A percentile compares a stretch with the other conserved stretches of the same genome.
These are phyloP conservation scores for Blastocrithidia nonstop DNA, from an alignment of 208 protist species.

Conservation along the genomic window DNA sequence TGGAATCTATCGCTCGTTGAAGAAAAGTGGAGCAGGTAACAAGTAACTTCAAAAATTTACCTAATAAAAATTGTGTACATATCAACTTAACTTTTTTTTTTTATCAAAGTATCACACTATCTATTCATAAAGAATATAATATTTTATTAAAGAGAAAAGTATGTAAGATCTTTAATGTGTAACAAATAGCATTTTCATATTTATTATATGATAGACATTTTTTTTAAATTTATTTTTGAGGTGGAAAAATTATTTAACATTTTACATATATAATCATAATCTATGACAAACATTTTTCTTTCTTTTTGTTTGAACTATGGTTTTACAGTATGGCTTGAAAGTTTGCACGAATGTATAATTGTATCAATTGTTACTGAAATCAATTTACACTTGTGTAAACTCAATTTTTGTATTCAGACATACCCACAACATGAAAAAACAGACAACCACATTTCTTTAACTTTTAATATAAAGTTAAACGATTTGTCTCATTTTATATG, in stretches of 20 bases:
- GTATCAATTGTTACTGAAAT: too few species aligned
- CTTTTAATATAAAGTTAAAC: too few species aligned
- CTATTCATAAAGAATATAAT: not conserved
- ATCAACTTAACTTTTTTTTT: too few species aligned
- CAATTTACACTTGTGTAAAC: too few species aligned
- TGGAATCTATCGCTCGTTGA: slow-evolving; percentile 78
- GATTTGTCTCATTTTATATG: too few species aligned
- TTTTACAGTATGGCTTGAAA: not conserved
- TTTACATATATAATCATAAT: not conserved
- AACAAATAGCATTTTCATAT: not conserved
- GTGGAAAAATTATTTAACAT: not conserved
- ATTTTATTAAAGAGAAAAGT: not conserved
- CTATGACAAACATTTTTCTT: slow-evolving; percentile 1
- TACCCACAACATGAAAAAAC: too few species aligned
- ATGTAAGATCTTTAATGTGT: not conserved
- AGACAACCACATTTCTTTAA: too few species aligned
- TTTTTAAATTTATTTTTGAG: not conserved
- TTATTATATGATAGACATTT: slow-evolving; percentile 2
- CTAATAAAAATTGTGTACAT: too few species aligned
- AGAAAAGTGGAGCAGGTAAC: slow-evolving; percentile 43
- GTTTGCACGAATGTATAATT: not conserved
- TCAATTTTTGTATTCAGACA: too few species aligned
- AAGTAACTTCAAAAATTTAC: slow-evolving; percentile 2
- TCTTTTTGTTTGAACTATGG: slow-evolving; percentile 1
- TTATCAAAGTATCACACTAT: too few species aligned